Percentiles rank a stretch among this genome's conserved stretches.
Evolutionary conservation across 768 basidiomycete species (phyloP).

Genomic region (Podaxis sp.): DNA sequence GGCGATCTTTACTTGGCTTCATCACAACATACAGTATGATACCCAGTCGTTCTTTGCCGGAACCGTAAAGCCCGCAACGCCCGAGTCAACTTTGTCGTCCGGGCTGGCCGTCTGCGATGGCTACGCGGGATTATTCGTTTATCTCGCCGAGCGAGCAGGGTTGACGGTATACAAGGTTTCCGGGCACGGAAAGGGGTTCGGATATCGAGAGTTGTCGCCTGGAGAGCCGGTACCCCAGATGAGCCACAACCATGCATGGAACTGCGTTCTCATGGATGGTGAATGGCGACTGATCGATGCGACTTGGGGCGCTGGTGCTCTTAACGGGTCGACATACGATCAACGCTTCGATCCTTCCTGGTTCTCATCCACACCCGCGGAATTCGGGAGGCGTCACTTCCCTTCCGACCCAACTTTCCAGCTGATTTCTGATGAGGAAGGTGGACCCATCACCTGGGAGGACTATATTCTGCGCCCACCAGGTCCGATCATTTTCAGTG

Average conservation of each 20-base stretch:
- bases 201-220: slow-evolving; percentile 33
- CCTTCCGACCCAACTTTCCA: slow-evolving; percentile 45
- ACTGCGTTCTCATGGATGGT: slow-evolving; percentile 42
- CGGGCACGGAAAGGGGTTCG: slow-evolving; percentile 49
- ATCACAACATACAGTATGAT: slow-evolving; percentile 48
- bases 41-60: slow-evolving; percentile 42
- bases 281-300: slow-evolving; percentile 48
- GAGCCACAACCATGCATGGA: slow-evolving; percentile 48
- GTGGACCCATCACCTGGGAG: slow-evolving; percentile 40
- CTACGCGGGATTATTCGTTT: slow-evolving; percentile 44
- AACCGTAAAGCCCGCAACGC: slow-evolving; percentile 34
- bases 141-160: slow-evolving; percentile 38
- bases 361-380: slow-evolving; percentile 41
- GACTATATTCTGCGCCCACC: slow-evolving; percentile 44
- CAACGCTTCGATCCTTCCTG: slow-evolving; percentile 38
- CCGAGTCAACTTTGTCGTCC: slow-evolving; percentile 37
- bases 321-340: slow-evolving; percentile 34
- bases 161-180: slow-evolving; percentile 40
- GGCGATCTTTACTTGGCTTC: slow-evolving; percentile 48
- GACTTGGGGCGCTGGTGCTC: slow-evolving; percentile 50
- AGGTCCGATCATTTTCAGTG: slow-evolving; percentile 34
- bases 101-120: slow-evolving; percentile 52
- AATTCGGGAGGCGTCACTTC: slow-evolving; percentile 46
- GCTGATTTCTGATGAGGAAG: slow-evolving; percentile 37
- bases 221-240: slow-evolving; percentile 36